Evolutionary conservation across 371 early-diverging fungal species (phyloP).

Genomic region (Mucor piriformis): DNA sequence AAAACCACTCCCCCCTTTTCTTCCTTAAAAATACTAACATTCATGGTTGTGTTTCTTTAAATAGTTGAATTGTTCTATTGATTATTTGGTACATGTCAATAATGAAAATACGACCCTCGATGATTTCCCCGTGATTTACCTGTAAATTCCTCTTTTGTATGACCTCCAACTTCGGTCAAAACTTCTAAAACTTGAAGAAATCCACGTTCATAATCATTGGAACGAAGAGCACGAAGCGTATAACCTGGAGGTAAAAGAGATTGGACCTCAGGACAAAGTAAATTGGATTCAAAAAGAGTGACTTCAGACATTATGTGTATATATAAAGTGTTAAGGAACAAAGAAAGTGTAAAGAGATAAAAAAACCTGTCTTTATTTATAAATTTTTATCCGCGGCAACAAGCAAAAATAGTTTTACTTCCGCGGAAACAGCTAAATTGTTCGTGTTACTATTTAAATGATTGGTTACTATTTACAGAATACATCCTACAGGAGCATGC

Average conservation of each 20-base stretch:
- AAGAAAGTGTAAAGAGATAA: background rate
- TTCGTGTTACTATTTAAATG: background rate
- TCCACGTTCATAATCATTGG: constrained; percentile 81
- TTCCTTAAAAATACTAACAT: constrained; percentile 54
- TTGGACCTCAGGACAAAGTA: constrained; percentile 80
- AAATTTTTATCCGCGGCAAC: constrained; percentile 5
- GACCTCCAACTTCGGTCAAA: constrained; percentile 79
- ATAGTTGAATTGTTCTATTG: constrained; percentile 71
- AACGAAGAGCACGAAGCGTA: constrained; percentile 79
- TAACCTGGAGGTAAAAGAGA: constrained; percentile 78
- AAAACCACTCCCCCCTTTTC: background rate
- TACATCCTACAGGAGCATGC: too few relatives aligned
- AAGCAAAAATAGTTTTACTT: background rate
- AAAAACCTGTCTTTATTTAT: background rate
- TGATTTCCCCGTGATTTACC: constrained; percentile 10
- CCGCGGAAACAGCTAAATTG: background rate
- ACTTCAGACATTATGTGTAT: constrained; percentile 13
- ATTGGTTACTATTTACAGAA: constrained; percentile 8
- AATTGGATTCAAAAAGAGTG: constrained; percentile 59
- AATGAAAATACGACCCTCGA: too few relatives aligned
- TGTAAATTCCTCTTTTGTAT: constrained; percentile 72
- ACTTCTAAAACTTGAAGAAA: constrained; percentile 71
- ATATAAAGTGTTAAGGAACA: background rate
- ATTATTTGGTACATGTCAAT: too few relatives aligned
- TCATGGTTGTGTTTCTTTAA: constrained; percentile 73